A percentile compares a stretch with the other conserved stretches of the same genome.
Evolutionary conservation across 2,329 filamentous ascomycete genomes (phyloP).

Genomic region (Apiospora malaysiana): DNA sequence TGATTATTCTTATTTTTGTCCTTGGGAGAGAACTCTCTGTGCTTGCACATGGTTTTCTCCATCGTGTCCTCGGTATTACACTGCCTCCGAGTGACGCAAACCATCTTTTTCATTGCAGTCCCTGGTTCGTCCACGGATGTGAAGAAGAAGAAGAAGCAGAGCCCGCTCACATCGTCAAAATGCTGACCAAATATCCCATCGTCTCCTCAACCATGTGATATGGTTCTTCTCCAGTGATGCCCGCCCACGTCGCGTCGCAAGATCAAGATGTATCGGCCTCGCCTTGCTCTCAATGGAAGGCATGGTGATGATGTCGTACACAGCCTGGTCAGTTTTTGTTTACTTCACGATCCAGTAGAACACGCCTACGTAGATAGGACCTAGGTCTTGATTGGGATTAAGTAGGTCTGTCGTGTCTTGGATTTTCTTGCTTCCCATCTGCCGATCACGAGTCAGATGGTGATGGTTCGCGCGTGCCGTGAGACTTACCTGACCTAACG

Average conservation of each 20-base stretch:
- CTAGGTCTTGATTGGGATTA: not conserved
- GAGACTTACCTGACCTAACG: conserved; percentile 7
- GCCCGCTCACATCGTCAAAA: not conserved
- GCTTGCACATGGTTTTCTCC: conserved; percentile 64
- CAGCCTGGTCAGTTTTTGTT: not conserved
- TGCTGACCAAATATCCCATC: too few relatives aligned
- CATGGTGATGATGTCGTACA: not conserved
- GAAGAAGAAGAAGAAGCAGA: conserved; percentile 60
- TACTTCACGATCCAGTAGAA: not conserved
- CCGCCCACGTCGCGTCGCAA: too few relatives aligned
- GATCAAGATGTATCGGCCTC: too few relatives aligned
- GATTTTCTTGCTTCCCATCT: not conserved
- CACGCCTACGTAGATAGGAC: not conserved
- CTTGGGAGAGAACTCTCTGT: conserved; percentile 54
- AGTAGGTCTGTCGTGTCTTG: not conserved
- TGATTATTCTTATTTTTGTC: conserved; percentile 72
- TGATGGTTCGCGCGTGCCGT: conserved; percentile 2
- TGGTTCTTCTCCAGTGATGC: too few relatives aligned
- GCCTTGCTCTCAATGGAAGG: too few relatives aligned
- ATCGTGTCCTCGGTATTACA: conserved; percentile 71
- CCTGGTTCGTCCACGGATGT: conserved; percentile 50
- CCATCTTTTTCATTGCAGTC: conserved; percentile 54
- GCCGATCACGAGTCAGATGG: not conserved
- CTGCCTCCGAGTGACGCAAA: conserved; percentile 67
- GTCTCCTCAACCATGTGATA: too few relatives aligned